Conservation (phyloP, 805 yeast genomes). For the Peterozyma toletana region DNA sequence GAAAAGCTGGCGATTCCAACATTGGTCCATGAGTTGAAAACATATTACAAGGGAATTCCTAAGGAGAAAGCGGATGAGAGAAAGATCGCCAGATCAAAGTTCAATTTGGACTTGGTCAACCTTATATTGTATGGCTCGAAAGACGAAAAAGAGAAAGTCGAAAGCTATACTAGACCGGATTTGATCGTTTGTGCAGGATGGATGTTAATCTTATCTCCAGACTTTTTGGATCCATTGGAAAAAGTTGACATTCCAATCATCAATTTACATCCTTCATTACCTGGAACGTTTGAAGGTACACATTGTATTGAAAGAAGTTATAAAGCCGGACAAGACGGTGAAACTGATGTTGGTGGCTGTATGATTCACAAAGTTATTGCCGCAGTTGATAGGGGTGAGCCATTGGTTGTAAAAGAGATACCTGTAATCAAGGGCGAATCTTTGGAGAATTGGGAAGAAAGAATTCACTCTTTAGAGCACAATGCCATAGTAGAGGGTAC, state of each 20-base stretch:
- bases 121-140: conserved; percentile 46
- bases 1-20: conserved; percentile 62
- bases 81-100: conserved; percentile 52
- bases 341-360: conserved; percentile 73
- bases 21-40: conserved; percentile 59
- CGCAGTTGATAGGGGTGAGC: conserved; percentile 91
- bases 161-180: conserved; percentile 52
- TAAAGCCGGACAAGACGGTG: conserved; percentile 88
- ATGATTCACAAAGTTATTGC: conserved; percentile 97
- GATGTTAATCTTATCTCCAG: conserved; percentile 86
- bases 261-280: conserved; percentile 94
- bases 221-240: conserved; percentile 61
- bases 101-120: conserved; percentile 74
- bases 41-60: conserved; percentile 68
- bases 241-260: conserved; percentile 67
- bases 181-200: conserved; percentile 97
- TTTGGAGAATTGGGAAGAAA: conserved; percentile 69
- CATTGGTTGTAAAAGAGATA: conserved; percentile 75
- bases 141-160: conserved; percentile 21
- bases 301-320: conserved; percentile 96
- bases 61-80: conserved; percentile 60
- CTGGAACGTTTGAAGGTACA: conserved; percentile 95
- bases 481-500: conserved; percentile 92
- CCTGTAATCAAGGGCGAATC: conserved; percentile 66
- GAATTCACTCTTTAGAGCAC: conserved; percentile 84